phyloP scores from a whole-genome alignment of 352 stramenopile species.

The Pythium guiyangense region DNA sequence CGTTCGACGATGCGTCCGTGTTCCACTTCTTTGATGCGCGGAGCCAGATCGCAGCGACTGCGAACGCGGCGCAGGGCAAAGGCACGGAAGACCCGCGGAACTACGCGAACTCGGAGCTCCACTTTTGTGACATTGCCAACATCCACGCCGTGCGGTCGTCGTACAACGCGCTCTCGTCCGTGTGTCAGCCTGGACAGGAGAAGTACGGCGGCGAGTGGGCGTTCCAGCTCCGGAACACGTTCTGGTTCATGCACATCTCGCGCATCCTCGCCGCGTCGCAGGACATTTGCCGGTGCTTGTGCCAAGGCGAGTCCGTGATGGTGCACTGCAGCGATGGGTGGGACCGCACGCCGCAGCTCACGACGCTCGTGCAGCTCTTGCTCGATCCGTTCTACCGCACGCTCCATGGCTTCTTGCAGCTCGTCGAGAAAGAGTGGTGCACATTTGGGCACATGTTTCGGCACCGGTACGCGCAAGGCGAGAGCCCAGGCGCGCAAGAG shows the following conservation, averaged over 20 bases:
- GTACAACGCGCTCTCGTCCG: constrained; percentile 60
- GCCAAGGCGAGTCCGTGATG: constrained; percentile 93
- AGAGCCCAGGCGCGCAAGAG: constrained; percentile 90
- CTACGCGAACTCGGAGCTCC: constrained; percentile 93
- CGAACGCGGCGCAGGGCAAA: constrained; percentile 85
- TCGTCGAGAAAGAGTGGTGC: constrained; percentile 99
- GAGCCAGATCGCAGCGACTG: constrained; percentile 81
- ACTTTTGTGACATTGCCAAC: constrained; percentile 99
- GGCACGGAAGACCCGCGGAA: constrained; percentile 91
- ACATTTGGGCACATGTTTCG: constrained; percentile 99
- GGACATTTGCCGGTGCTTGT: constrained; percentile 92
- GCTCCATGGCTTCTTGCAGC: constrained; percentile 90
- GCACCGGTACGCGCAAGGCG: constrained; percentile 93
- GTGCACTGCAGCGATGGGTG: constrained; percentile 99
- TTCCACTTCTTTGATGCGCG: constrained; percentile 86
- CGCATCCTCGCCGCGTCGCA: constrained; percentile 92
- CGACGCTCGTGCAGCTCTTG: constrained; percentile 93
- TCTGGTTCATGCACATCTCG: constrained; percentile 97
- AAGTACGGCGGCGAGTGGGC: constrained; percentile 74
- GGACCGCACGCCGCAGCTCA: constrained; percentile 98
- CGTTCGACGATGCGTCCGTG: constrained; percentile 42
- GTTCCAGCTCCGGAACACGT: constrained; percentile 92
- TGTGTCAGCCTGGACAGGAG: constrained; percentile 78
- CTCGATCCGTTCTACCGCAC: constrained; percentile 99
- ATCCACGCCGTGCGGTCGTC: constrained; percentile 97